phyloP scores from a whole-genome alignment of 2,329 filamentous ascomycete genomes.

The Sclerotinia spermophila region DNA sequence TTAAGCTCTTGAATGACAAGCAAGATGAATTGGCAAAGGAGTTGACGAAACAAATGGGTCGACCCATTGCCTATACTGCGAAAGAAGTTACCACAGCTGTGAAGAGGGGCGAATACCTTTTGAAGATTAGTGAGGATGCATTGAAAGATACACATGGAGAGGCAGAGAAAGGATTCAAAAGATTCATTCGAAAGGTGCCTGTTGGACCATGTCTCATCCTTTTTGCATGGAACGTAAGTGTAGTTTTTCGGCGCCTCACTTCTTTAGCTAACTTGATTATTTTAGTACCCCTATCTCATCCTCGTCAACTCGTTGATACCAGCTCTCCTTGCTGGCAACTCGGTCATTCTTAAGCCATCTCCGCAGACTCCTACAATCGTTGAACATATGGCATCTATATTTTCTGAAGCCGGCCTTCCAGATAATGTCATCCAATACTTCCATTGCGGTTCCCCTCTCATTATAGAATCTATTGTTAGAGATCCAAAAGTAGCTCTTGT shows the following conservation, averaged over 20 bases:
- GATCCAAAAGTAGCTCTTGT: slow-evolving; percentile 74
- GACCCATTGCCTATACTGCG: slow-evolving; percentile 81
- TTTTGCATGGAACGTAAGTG: slow-evolving; percentile 91
- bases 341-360: slow-evolving; percentile 89
- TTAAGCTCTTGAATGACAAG: slow-evolving; percentile 65
- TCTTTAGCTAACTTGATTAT: slow-evolving; percentile 20
- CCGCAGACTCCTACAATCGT: slow-evolving; percentile 91
- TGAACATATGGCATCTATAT: slow-evolving; percentile 75
- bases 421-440: slow-evolving; percentile 85
- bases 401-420: slow-evolving; percentile 76
- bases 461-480: slow-evolving; percentile 75
- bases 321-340: slow-evolving; percentile 85
- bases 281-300: slow-evolving; percentile 88
- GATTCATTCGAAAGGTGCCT: slow-evolving; percentile 84
- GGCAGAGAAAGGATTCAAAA: slow-evolving; percentile 80
- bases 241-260: neutral
- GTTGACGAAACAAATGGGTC: slow-evolving; percentile 91
- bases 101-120: slow-evolving; percentile 78
- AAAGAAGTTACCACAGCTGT: slow-evolving; percentile 83
- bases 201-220: slow-evolving; percentile 84
- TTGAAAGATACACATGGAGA: slow-evolving; percentile 80
- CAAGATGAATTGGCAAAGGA: slow-evolving; percentile 80
- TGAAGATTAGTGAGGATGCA: slow-evolving; percentile 76
- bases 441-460: slow-evolving; percentile 75
- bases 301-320: slow-evolving; percentile 90